These are phyloP conservation scores for Talaromyces sp. DNA, from an alignment of 2,329 filamentous ascomycete genomes.

Conservation along the genomic window DNA sequence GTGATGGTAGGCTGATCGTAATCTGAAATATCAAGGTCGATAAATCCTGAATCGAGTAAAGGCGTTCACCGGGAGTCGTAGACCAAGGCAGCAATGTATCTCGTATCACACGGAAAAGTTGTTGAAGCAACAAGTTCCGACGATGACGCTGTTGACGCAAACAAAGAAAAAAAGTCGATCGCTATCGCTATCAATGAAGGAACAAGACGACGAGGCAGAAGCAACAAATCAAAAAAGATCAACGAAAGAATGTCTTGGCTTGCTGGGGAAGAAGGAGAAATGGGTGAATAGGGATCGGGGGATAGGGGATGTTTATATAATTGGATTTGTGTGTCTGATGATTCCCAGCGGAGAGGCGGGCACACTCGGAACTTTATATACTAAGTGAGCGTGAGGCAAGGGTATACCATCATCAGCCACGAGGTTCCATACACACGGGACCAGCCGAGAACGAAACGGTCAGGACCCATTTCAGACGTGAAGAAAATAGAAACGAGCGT, in stretches of 20 bases:
- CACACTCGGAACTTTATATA: constrained; percentile 15
- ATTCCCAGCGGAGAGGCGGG: constrained; percentile 4
- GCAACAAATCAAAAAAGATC: constrained; percentile 7
- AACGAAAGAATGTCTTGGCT: constrained; percentile 14
- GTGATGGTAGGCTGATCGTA: constrained; percentile 23
- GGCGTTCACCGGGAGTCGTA: background rate
- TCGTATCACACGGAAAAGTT: constrained; percentile 1
- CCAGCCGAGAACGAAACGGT: constrained; percentile 16
- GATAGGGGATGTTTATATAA: background rate
- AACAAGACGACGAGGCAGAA: background rate
- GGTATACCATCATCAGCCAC: constrained; percentile 13
- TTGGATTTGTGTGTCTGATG: background rate
- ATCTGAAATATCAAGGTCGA: background rate
- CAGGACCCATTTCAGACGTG: constrained; percentile 6
- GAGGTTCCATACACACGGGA: constrained; percentile 17
- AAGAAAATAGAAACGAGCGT: constrained; percentile 9
- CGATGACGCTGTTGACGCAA: constrained; percentile 2
- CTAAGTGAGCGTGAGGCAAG: background rate
- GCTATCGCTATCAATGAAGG: constrained; percentile 8
- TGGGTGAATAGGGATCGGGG: background rate
- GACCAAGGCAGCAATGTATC: constrained; percentile 8
- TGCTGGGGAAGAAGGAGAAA: constrained; percentile 9
- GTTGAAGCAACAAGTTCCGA: background rate
- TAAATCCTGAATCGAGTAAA: background rate
- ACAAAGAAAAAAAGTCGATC: background rate